phyloP scores from a whole-genome alignment of 495 filamentous ascomycete species.

The Aspergillus saccharolyticus region DNA sequence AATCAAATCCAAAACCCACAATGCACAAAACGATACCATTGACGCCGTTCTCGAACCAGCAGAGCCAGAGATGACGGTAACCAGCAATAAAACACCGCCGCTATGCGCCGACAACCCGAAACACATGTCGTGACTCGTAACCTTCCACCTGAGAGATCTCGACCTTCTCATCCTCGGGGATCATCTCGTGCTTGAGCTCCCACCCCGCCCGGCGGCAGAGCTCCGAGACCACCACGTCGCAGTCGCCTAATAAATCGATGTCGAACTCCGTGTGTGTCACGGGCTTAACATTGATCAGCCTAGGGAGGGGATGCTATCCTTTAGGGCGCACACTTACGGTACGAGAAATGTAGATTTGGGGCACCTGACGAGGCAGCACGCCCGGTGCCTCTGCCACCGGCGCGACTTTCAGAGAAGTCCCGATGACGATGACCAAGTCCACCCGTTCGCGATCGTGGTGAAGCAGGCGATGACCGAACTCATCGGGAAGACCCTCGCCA shows the following conservation, averaged over 20 bases:
- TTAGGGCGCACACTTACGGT: conserved; percentile 46
- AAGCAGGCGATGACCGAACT: conserved; percentile 75
- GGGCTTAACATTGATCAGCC: conserved; percentile 41
- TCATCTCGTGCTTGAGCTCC: conserved; percentile 86
- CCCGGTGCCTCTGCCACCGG: conserved; percentile 89
- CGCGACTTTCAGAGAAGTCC: conserved; percentile 92
- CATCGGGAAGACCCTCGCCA: conserved; percentile 64
- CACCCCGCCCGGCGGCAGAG: conserved; percentile 81
- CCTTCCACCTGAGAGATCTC: conserved; percentile 54
- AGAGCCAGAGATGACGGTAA: conserved; percentile 26
- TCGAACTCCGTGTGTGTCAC: conserved; percentile 91
- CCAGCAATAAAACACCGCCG: conserved; percentile 32
- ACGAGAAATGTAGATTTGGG: conserved; percentile 90
- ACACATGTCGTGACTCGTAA: conserved; percentile 60
- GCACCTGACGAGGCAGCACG: conserved; percentile 69
- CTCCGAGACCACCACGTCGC: conserved; percentile 86
- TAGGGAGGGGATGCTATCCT: neutral
- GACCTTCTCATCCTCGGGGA: conserved; percentile 60
- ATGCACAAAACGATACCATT: conserved; percentile 14
- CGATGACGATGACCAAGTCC: conserved; percentile 95
- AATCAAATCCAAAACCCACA: neutral
- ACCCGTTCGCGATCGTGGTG: conserved; percentile 72
- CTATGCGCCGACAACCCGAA: conserved; percentile 49
- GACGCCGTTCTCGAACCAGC: conserved; percentile 27
- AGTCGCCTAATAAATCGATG: conserved; percentile 88